A percentile compares a stretch with the other conserved stretches of the same genome.
phyloP scores from a whole-genome alignment of 2,329 filamentous ascomycete genomes.

The Colletotrichum costaricense region DNA sequence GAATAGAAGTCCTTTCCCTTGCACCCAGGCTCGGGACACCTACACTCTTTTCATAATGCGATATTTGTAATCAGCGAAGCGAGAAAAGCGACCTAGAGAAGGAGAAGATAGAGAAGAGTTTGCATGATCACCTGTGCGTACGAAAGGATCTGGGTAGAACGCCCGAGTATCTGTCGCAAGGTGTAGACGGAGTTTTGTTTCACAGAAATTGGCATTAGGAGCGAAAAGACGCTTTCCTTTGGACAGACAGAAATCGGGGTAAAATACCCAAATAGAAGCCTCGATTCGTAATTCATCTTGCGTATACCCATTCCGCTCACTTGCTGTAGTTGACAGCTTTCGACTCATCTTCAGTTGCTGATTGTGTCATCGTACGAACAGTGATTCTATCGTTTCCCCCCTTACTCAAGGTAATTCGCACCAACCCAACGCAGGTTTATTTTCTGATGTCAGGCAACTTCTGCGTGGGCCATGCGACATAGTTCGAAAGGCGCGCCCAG shows the following conservation, averaged over 20 bases:
- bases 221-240: not conserved
- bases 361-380: too few species aligned
- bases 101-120: not conserved
- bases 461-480: too few species aligned
- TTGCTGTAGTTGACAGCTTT: not conserved
- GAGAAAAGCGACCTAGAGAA: not conserved
- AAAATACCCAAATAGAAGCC: slow-evolving; percentile 34
- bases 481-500: too few species aligned
- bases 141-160: not conserved
- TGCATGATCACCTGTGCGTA: not conserved
- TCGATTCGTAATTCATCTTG: slow-evolving; percentile 10
- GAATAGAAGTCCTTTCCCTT: not conserved
- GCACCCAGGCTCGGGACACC: not conserved
- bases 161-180: not conserved
- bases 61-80: slow-evolving; percentile 25
- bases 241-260: slow-evolving; percentile 27
- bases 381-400: too few species aligned
- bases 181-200: not conserved
- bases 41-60: slow-evolving; percentile 19
- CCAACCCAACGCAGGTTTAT: too few species aligned
- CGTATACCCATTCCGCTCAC: not conserved
- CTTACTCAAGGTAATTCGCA: too few species aligned
- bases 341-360: too few species aligned
- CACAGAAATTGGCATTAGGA: slow-evolving; percentile 3
- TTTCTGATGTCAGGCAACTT: too few species aligned